Evolutionary conservation across 2,329 filamentous ascomycete genomes (phyloP), one percentile per base, ranked within the genome.

Genomic region (Mariannaea elegans): DNA sequence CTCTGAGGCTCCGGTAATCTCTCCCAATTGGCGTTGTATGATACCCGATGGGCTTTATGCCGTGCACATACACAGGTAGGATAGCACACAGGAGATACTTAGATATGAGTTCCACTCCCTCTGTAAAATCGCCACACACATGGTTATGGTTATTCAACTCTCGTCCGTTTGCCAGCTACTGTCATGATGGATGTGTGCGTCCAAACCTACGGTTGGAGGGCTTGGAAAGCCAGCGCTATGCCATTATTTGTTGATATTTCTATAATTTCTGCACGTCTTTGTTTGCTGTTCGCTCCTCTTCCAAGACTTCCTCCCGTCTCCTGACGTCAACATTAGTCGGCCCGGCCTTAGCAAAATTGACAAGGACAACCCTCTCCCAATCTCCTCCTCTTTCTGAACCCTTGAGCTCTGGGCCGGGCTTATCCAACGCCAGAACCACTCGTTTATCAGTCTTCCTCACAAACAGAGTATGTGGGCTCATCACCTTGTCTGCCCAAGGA

Each of bases 401-500:
- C 65, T 75, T 76, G 32, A 89, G 74, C 72, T 89, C 87, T 4
- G 76, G 78, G 0, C 86, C 86, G 0, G 87, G 84, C 65, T 80
- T 81, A 51, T 87, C 84, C n/a, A 90, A 70, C 0, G 77, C 83
- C 36, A 90, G 68, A 2, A 89, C 82, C 10, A 79, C 68, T 50
- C 84, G 76, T 10, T 78, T 77, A 56, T 84, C 83, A 3, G 71
- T 68, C 45, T 76, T 74, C 44, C 80, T 73, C 56, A 82, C 67
- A 16, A 83, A 78, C 7, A 87, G 51, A 12, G 74, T 74, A 3
- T 77, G 75, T 3, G 88, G 87, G 62, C 83, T 83, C 56, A 90
- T 89, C n/a, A 84, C 82, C 72, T 88, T 87, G 5, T 88, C 82
- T 0, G 75, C 78, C 86, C 85, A 89, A 0, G 82, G 71, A n/a